Evolutionary conservation across 2,329 filamentous ascomycete species (phyloP).

Genomic region (Zymoseptoria crescenta): DNA sequence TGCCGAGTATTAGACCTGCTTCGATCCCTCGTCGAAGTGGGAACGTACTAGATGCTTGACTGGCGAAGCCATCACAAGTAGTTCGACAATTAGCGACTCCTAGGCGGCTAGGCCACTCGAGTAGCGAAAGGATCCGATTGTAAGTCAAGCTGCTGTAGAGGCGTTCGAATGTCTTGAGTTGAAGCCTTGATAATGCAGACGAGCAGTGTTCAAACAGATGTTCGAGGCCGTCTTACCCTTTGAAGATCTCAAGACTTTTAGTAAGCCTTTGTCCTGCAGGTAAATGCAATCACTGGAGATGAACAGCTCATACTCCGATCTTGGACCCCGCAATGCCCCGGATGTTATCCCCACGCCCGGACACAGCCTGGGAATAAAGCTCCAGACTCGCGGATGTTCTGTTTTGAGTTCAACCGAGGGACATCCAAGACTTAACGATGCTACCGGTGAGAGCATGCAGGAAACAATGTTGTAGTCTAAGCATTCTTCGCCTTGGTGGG

Average conservation of each 20-base stretch:
- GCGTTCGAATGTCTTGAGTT: not conserved
- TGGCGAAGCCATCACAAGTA: not conserved
- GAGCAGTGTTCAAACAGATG: not conserved
- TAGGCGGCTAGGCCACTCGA: not conserved
- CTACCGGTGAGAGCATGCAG: not conserved
- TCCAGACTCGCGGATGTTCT: not conserved
- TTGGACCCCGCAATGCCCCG: not conserved
- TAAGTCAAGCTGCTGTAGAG: not conserved
- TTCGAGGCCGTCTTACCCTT: not conserved
- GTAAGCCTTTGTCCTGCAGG: not conserved
- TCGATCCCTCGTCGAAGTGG: not conserved
- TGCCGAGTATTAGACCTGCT: not conserved
- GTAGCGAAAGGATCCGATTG: not conserved
- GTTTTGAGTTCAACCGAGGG: not conserved
- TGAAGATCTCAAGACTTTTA: not conserved
- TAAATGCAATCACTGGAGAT: too few relatives aligned
- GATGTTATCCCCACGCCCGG: not conserved
- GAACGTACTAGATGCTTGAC: not conserved
- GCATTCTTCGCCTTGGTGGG: not conserved
- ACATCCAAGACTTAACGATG: not conserved
- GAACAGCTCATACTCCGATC: not conserved
- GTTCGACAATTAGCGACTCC: not conserved
- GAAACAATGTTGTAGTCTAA: not conserved
- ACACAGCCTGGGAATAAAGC: not conserved
- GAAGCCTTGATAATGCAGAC: not conserved